Evolutionary conservation across 2,329 filamentous ascomycete species (phyloP), one percentile per base, ranked within the genome.

Genomic region (Alternaria viburni): DNA sequence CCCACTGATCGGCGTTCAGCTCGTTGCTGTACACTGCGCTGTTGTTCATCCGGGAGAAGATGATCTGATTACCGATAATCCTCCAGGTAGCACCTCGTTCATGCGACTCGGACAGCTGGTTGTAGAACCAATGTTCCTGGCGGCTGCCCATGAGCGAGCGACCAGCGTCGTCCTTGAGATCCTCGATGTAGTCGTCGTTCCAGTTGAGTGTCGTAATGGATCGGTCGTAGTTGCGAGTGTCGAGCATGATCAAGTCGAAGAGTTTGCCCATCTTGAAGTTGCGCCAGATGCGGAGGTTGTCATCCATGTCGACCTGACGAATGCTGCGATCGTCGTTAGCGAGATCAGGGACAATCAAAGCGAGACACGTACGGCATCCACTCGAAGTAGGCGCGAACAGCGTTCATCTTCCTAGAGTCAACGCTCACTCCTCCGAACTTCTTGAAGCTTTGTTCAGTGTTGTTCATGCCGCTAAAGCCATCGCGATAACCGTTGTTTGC

Each of bases 81-180:
- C 90, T 83, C 91, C 91, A 93, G 0, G 85, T 83, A 1, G 90
- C 88, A 12, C 88, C 88, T 11, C 90, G 85, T 12, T 85, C 71
- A 19, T 85, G 82, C 1, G 88, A 89, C 56, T 85, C 77, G 4
- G 82, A 83, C 4, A 91, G 79, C 51, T 85, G 81, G 45, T 61
- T 61, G 51, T 71, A 77, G 28, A 77, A 76, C 91, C 91, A 93
- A 68, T 87, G 86, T 77, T 93, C 91, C 74, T 93, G 91, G 12
- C 85, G 85, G 3, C 84, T 82, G 1, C 91, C 91, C 90, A 93
- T 92, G 65, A 93, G 79, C 0, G 85, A 86, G 5, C 90, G 86
- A 10, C 87, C 85, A 7, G 89, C 86, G 61, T 93, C 89, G 68
- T 92, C 85, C 25, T 83, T 86, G 61, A 92, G 88, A 3, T 82